Percentiles rank a stretch among this genome's conserved stretches.
phyloP scores from a whole-genome alignment of 2,329 filamentous ascomycete species.

The Neonectria faginata region DNA sequence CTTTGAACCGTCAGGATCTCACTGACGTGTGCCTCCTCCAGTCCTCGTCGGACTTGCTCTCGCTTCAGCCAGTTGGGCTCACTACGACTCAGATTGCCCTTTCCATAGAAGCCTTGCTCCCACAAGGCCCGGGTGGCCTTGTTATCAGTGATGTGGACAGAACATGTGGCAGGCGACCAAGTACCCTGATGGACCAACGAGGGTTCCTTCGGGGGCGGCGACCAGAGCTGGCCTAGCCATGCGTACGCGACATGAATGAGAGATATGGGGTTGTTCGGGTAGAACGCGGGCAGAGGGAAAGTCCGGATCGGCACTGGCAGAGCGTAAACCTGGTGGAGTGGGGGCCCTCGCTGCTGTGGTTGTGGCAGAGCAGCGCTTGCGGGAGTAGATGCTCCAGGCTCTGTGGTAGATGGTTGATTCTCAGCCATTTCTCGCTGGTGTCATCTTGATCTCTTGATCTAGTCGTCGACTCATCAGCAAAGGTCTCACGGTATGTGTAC shows the following conservation, averaged over 20 bases:
- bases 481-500: neutral
- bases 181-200: slow-evolving; percentile 75
- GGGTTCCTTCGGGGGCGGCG: slow-evolving; percentile 74
- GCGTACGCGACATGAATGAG: slow-evolving; percentile 82
- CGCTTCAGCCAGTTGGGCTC: slow-evolving; percentile 93
- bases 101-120: slow-evolving; percentile 98
- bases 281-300: slow-evolving; percentile 86
- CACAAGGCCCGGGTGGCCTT: slow-evolving; percentile 83
- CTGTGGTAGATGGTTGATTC: slow-evolving; percentile 43
- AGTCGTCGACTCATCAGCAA: slow-evolving; percentile 34
- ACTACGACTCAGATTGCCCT: slow-evolving; percentile 91
- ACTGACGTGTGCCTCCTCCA: slow-evolving; percentile 75
- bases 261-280: slow-evolving; percentile 92
- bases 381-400: slow-evolving; percentile 39
- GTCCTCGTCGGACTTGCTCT: slow-evolving; percentile 78
- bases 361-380: slow-evolving; percentile 35
- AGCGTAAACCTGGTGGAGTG: slow-evolving; percentile 80
- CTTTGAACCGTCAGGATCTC: slow-evolving; percentile 83
- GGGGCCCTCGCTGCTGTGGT: slow-evolving; percentile 52
- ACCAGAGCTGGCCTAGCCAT: slow-evolving; percentile 79
- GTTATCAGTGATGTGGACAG: slow-evolving; percentile 84
- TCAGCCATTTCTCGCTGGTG: slow-evolving; percentile 57
- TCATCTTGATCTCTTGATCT: slow-evolving; percentile 66
- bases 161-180: slow-evolving; percentile 85
- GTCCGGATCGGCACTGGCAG: slow-evolving; percentile 83